phyloP scores from a whole-genome alignment of 306 rosid species.

The Quercus dentata region DNA sequence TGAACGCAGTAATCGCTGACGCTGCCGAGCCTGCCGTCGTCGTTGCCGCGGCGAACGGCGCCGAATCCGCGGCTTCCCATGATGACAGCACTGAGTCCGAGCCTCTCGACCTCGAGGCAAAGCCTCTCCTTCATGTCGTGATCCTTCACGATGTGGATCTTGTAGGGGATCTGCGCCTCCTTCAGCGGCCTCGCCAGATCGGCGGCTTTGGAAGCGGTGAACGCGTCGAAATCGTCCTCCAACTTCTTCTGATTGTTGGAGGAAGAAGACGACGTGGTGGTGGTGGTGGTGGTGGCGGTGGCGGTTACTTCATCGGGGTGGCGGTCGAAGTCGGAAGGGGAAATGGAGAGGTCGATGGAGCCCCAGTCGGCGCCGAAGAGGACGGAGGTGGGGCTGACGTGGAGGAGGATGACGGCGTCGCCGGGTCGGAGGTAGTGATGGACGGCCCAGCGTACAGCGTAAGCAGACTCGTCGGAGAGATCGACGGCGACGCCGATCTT shows the following conservation, averaged over 20 bases:
- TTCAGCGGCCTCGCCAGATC: conserved; percentile 70
- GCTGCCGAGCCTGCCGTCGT: conserved; percentile 89
- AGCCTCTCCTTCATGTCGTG: conserved; percentile 97
- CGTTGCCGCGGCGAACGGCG: conserved; percentile 72
- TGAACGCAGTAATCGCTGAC: conserved; percentile 96
- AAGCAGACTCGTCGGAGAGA: conserved; percentile 94
- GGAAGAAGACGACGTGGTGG: conserved; percentile 22
- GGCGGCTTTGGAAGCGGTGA: conserved; percentile 71
- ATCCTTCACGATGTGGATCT: conserved; percentile 98
- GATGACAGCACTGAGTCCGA: conserved; percentile 91
- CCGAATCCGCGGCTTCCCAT: conserved; percentile 99
- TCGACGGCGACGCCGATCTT: conserved; percentile 93
- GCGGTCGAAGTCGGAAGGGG: conserved; percentile 35
- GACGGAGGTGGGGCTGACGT: conserved; percentile 90
- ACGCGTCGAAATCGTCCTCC: conserved; percentile 86
- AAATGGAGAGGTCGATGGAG: conserved; percentile 64
- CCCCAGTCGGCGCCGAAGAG: conserved; percentile 99
- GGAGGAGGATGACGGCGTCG: conserved; percentile 95
- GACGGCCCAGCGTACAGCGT: conserved; percentile 96
- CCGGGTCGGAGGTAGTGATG: conserved; percentile 93
- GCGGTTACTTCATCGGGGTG: conserved; percentile 14
- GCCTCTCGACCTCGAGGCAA: conserved; percentile 87
- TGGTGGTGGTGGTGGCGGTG: conserved; percentile 19
- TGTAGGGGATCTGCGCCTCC: conserved; percentile 93
- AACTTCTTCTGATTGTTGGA: conserved; percentile 36